Conservation (phyloP, 176 grass and related monocot species). For the Oryza brachyantha region DNA sequence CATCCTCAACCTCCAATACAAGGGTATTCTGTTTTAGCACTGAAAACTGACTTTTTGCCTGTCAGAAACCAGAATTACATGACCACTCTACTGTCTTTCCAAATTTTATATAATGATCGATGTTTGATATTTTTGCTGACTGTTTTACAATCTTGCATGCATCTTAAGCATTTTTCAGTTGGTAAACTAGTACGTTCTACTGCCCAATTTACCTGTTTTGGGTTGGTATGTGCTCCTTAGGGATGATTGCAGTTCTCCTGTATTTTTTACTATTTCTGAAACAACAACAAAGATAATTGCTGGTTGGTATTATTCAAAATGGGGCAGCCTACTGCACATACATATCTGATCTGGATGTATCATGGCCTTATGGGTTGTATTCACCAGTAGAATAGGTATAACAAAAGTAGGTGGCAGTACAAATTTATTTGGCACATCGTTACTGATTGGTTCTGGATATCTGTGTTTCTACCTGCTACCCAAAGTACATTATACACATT, state of each 20-base stretch:
- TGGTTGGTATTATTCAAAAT: background rate
- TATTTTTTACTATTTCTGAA: constrained; percentile 9
- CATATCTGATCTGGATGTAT: background rate
- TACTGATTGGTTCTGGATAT: background rate
- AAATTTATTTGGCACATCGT: background rate
- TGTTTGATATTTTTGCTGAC: background rate
- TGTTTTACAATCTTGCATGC: background rate
- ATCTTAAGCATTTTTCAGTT: background rate
- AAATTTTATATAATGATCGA: background rate
- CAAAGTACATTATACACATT: background rate
- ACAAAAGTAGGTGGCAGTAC: background rate
- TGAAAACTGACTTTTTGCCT: background rate
- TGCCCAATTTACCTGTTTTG: background rate
- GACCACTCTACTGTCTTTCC: background rate
- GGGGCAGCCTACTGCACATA: background rate
- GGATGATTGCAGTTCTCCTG: background rate
- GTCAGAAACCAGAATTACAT: constrained; percentile 9
- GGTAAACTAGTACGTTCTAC: background rate
- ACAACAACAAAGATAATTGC: background rate
- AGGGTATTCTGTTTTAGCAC: constrained; percentile 42
- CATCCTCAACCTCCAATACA: constrained; percentile 37
- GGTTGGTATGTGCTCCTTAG: background rate
- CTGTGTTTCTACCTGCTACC: background rate
- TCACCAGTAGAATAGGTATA: background rate
- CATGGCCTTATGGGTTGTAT: background rate